Evolutionary conservation across 139 green algal genomes (phyloP).

Genomic region (Closterium sp.): DNA sequence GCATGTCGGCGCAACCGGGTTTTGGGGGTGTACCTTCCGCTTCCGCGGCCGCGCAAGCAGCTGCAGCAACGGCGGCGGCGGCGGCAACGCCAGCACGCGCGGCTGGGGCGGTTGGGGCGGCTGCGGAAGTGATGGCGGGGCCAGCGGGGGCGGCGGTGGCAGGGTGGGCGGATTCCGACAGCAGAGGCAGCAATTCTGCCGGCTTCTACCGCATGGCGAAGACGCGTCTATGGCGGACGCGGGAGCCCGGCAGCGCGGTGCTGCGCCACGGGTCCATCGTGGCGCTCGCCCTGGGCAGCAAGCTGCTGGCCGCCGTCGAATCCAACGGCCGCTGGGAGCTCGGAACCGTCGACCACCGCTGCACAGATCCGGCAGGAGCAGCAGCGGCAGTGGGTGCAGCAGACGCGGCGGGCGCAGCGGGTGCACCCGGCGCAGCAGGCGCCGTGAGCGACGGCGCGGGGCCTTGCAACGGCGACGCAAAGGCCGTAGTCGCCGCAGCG

Average conservation of each 20-base stretch:
- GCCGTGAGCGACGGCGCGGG: background rate
- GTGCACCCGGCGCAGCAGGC: background rate
- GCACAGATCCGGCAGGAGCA: background rate
- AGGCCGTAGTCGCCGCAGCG: too few relatives aligned
- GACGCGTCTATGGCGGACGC: background rate
- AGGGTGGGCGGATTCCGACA: too few relatives aligned
- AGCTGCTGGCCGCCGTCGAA: background rate
- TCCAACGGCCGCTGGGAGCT: background rate
- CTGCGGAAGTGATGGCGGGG: background rate
- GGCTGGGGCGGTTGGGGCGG: background rate
- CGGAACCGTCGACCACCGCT: background rate
- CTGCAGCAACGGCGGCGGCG: background rate
- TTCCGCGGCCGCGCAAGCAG: background rate
- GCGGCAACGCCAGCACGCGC: background rate
- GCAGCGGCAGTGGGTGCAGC: too few relatives aligned
- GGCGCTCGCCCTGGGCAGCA: background rate
- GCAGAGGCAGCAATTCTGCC: background rate
- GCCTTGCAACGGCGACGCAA: background rate
- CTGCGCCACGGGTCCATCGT: background rate
- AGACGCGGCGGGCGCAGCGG: too few relatives aligned
- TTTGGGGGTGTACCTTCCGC: background rate
- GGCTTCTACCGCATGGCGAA: background rate
- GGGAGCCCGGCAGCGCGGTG: background rate
- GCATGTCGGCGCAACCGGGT: background rate
- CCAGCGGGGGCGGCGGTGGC: too few relatives aligned